Evolutionary conservation across 257 asterid species (phyloP), one percentile per base, ranked within the genome.

Genomic region (Apocynum venetum): DNA sequence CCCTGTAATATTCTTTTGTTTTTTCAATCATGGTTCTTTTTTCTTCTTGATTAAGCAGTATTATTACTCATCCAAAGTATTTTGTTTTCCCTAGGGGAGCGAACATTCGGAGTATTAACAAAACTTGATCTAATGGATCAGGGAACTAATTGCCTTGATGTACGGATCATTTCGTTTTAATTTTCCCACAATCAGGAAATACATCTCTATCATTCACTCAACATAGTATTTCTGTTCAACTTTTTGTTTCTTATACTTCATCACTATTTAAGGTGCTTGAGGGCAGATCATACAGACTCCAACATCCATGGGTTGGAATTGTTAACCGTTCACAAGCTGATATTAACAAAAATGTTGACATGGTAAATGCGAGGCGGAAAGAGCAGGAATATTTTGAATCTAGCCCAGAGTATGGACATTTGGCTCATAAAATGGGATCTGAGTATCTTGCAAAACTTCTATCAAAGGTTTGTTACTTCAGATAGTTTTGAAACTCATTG

Each of bases 311-410:
- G 98, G 98, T 94, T 51, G 98, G 98, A 81, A 87, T 94, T 48
- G 97, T 94, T 76, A 94, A 94, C 80, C 97, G 98, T 74, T 94
- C 98, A 73, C 98, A 94, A 84, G 98, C 97, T 85, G 98, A 94
- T 79, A 94, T 94, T 79, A 92, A 92, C 81, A 94, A 92, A 88
- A 92, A 91, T 70, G 97, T 94, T 61, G 85, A 92, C 94, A 94
- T 94, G 98, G 75, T 80, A 73, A 72, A 76, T 77, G 98, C 98
- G 69, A 93, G 98, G 76, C 92, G 88, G 60, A 92, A 91, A 82
- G 98, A 94, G 84, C 84, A 63, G 76, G 98, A 94, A 85, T 94
- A 94, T 80, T 94, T 94, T 77, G 95, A 94, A 76, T 81, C 91
- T 66, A 94, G 98, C 85, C 98, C 98, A 48, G 98, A 92, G 84